Conservation (phyloP, 495 filamentous ascomycete species). For the Penicillium taxi region DNA sequence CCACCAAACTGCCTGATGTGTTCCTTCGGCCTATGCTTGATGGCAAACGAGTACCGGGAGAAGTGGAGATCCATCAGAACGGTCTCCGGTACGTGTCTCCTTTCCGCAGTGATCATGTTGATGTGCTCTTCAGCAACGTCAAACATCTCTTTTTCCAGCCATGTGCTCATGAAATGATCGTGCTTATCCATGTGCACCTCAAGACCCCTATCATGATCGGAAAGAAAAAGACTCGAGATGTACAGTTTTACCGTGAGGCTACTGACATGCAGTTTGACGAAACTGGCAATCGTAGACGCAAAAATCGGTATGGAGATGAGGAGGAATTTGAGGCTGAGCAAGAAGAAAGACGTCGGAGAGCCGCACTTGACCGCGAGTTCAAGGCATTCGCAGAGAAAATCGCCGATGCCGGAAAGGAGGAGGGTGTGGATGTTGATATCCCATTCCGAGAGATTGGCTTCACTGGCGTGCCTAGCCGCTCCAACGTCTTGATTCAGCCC, state of each 20-base stretch:
- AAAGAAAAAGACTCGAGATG: slow-evolving; percentile 97
- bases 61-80: slow-evolving; percentile 96
- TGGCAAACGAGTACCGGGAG: slow-evolving; percentile 89
- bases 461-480: slow-evolving; percentile 89
- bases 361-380: slow-evolving; percentile 90
- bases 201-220: slow-evolving; percentile 98
- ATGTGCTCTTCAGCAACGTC: slow-evolving; percentile 96
- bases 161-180: slow-evolving; percentile 88
- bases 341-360: slow-evolving; percentile 83
- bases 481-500: slow-evolving; percentile 89
- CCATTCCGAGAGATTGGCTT: slow-evolving; percentile 96
- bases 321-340: slow-evolving; percentile 99
- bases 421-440: slow-evolving; percentile 83
- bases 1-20: slow-evolving; percentile 77
- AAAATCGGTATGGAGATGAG: slow-evolving; percentile 97
- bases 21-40: slow-evolving; percentile 92
- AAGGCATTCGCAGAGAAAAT: slow-evolving; percentile 98
- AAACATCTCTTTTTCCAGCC: slow-evolving; percentile 99
- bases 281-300: slow-evolving; percentile 94
- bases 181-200: slow-evolving; percentile 95
- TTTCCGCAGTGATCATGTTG: slow-evolving; percentile 74
- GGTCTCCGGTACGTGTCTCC: slow-evolving; percentile 94
- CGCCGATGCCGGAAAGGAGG: slow-evolving; percentile 78
- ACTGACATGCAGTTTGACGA: slow-evolving; percentile 99
- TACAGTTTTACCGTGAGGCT: slow-evolving; percentile 97